Evolutionary conservation across 148 eudicot species (phyloP).

Genomic region (Rhododendron griersonianum): DNA sequence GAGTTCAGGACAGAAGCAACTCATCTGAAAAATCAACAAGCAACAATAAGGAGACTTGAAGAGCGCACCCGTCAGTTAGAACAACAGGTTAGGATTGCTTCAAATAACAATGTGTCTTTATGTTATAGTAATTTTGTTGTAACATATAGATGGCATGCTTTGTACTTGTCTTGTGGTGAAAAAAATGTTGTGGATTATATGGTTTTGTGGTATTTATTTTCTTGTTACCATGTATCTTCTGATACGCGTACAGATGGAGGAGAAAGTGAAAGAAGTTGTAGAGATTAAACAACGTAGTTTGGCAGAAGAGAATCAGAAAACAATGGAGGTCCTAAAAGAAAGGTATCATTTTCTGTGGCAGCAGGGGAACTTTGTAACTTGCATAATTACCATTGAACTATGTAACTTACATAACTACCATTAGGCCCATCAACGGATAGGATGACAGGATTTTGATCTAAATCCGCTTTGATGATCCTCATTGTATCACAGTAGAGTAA

Average conservation of each 20-base stretch:
- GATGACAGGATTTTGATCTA: background rate
- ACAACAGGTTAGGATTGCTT: conserved; percentile 62
- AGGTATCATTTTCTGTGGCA: conserved; percentile 40
- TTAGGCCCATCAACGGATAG: background rate
- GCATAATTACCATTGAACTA: background rate
- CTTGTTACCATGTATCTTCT: background rate
- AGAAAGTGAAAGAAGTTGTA: conserved; percentile 94
- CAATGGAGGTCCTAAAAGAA: conserved; percentile 83
- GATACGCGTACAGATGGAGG: conserved; percentile 70
- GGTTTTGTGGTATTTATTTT: background rate
- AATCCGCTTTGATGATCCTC: background rate
- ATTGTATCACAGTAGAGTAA: background rate
- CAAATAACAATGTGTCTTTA: background rate
- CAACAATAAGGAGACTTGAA: conserved; percentile 96
- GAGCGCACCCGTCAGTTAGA: conserved; percentile 94
- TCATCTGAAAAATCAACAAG: conserved; percentile 97
- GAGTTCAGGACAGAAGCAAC: conserved; percentile 92
- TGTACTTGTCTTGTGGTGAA: background rate
- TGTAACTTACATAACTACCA: background rate
- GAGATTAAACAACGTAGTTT: conserved; percentile 98
- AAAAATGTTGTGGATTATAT: background rate
- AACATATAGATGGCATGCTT: background rate
- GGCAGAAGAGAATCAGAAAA: conserved; percentile 98
- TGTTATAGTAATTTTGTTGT: background rate
- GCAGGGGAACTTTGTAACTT: background rate